A percentile compares a stretch with the other conserved stretches of the same genome.
Evolutionary conservation across 306 rosid species (phyloP).

Genomic region (Cicer arietinum): DNA sequence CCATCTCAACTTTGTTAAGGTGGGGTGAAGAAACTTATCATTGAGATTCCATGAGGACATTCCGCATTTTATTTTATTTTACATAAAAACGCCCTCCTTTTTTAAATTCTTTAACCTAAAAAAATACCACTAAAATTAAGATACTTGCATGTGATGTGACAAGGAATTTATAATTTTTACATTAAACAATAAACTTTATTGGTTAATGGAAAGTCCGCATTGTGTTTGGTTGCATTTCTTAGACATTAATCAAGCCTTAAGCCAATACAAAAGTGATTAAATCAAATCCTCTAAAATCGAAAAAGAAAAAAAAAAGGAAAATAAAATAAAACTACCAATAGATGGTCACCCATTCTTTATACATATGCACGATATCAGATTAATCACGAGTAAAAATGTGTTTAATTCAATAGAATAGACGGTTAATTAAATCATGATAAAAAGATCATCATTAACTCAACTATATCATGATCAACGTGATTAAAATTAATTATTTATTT

Average conservation of each 20-base stretch:
- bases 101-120: neutral
- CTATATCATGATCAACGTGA: too few relatives aligned
- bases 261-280: neutral
- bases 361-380: too few relatives aligned
- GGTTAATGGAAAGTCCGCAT: conserved; percentile 38
- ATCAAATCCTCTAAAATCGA: conserved; percentile 1
- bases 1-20: conserved; percentile 10
- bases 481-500: too few relatives aligned
- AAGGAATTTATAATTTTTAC: neutral
- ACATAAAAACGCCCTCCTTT: neutral
- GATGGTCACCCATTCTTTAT: too few relatives aligned
- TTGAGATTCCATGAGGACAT: conserved; percentile 1
- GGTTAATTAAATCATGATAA: too few relatives aligned
- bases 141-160: conserved; percentile 13
- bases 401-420: too few relatives aligned
- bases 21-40: conserved; percentile 6
- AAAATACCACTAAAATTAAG: neutral
- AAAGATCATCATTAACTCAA: too few relatives aligned
- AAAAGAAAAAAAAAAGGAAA: neutral
- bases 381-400: too few relatives aligned
- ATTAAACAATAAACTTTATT: conserved; percentile 9
- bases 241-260: conserved; percentile 35
- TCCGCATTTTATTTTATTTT: neutral
- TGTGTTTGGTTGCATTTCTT: conserved; percentile 5
- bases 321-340: neutral